Evolutionary conservation across 139 green algal species (phyloP), one percentile per base, ranked within the genome.

Genomic region (Pleodorina starrii): DNA sequence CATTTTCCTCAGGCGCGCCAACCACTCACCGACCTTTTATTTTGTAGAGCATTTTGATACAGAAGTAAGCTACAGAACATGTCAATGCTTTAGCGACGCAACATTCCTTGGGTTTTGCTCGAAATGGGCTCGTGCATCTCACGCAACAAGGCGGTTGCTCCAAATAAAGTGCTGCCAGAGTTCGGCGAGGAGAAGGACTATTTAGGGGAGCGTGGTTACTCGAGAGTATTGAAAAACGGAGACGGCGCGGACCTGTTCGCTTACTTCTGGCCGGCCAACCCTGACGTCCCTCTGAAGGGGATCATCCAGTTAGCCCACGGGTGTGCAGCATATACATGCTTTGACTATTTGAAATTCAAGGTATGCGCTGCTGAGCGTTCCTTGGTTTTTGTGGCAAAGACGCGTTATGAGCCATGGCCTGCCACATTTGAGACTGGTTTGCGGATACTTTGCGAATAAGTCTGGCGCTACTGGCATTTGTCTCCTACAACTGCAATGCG

Each of bases 301-400:
- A 73, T 87, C n/a, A 69, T 87, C 32, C 81, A 87, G 63, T 73
- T 87, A 10, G 42, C 63, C 19, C 81, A 87, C n/a, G 81, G 81
- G 27, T 78, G 48, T 23, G 42, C 60, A 36, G 51, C 81, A 0
- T 78, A 87, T 29, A 66, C 29, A 16, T 87, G 81, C 44, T 87
- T 87, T 29, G 81, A 87, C 59, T 87, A 68, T n/a, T 43, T 87
- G 16, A 77, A 78, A 7, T 87, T 87, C 44, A 48, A 68, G 81
- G 81, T 87, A 25, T 27, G 29, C 7, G 0, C 46, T 44, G 32
- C n/a, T n/a, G 44, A 83, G 29, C 16, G 14, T 17, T 11, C 16
- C 19, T 77, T 19, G 5, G 27, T 5, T 36, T 19, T 66, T 4
- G 1, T 12, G 10, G 44, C 23, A 10, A 36, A 35, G 5, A 9